These are phyloP conservation scores for Pyricularia grisea DNA, from an alignment of 2,329 filamentous ascomycete species.

Conservation along the genomic window DNA sequence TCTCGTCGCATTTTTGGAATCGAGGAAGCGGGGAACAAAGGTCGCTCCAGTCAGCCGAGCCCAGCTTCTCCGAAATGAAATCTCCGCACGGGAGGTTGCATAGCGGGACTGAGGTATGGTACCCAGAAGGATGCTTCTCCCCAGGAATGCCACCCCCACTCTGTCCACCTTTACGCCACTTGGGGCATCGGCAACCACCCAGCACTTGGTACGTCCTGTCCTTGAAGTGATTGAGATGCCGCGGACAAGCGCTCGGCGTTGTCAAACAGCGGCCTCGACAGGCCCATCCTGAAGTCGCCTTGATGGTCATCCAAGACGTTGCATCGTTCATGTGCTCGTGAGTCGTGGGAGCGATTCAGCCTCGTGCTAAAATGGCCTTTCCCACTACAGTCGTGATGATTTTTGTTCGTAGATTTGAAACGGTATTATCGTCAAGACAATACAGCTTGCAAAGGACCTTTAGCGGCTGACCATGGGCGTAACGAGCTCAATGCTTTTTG, in stretches of 20 bases:
- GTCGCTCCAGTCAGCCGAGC: background rate
- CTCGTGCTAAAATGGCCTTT: background rate
- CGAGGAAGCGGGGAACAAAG: background rate
- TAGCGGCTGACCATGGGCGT: constrained; percentile 47
- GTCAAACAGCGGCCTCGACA: background rate
- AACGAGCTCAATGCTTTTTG: constrained; percentile 55
- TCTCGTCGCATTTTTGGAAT: background rate
- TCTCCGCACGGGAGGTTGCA: constrained; percentile 11
- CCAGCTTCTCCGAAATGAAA: background rate
- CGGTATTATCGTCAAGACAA: background rate
- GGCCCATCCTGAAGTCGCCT: background rate
- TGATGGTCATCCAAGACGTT: background rate
- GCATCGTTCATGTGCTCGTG: background rate
- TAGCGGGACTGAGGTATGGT: background rate
- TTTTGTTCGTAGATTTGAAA: background rate
- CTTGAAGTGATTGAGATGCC: background rate
- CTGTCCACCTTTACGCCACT: background rate
- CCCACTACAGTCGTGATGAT: background rate
- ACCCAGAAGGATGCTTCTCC: background rate
- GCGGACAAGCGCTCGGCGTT: background rate
- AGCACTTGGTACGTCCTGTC: background rate
- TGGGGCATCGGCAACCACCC: background rate
- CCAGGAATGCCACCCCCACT: background rate
- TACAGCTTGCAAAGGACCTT: constrained; percentile 3
- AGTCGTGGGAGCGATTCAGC: background rate